Conservation (phyloP, 106 monocot species). For the Posidonia australis region DNA sequence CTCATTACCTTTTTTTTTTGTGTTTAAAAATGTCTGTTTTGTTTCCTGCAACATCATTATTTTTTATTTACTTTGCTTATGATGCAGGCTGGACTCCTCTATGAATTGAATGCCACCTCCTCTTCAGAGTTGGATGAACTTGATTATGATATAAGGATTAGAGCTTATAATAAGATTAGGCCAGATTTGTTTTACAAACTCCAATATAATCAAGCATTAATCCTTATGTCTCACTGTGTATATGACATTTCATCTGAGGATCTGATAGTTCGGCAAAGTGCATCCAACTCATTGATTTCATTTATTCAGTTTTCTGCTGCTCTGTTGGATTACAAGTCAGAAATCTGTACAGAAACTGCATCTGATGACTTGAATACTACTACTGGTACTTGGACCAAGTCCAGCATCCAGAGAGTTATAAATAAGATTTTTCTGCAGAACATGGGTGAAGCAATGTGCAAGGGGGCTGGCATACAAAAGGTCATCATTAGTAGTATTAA, state of each 20-base stretch:
- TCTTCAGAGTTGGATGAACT: conserved; percentile 53
- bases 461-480: conserved; percentile 63
- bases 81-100: conserved; percentile 53
- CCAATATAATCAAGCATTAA: conserved; percentile 38
- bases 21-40: background rate
- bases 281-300: conserved; percentile 51
- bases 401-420: conserved; percentile 36
- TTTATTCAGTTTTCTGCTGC: conserved; percentile 56
- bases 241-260: conserved; percentile 81
- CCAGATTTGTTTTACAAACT: conserved; percentile 36
- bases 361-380: background rate
- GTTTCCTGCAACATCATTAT: background rate
- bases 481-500: conserved; percentile 17
- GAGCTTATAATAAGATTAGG: conserved; percentile 44
- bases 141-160: conserved; percentile 79
- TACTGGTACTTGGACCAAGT: conserved; percentile 21
- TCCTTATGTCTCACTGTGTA: conserved; percentile 72
- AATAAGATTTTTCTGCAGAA: conserved; percentile 40
- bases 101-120: conserved; percentile 68
- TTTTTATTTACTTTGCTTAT: background rate
- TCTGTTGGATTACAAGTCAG: conserved; percentile 11
- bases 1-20: background rate
- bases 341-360: conserved; percentile 2
- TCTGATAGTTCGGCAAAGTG: conserved; percentile 70
- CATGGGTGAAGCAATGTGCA: conserved; percentile 67